Percentiles rank a stretch among this genome's conserved stretches.
Evolutionary conservation across 1,284 basidiomycete species (phyloP).

Genomic region (Chondrostereum purpureum): DNA sequence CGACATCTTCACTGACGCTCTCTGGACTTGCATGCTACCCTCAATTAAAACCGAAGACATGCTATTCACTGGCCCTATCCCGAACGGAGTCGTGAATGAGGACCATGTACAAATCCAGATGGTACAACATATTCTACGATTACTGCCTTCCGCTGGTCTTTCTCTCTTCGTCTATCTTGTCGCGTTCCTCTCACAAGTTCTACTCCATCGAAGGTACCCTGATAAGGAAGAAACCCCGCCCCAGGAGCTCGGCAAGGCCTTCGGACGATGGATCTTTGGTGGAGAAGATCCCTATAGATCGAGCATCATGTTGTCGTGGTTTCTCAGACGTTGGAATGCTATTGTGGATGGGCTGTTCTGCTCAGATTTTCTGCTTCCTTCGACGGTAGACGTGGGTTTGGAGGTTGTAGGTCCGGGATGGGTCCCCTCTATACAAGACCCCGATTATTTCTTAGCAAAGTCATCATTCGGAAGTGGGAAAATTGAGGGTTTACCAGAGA

Average conservation of each 20-base stretch:
- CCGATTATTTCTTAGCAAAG: background rate
- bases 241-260: conserved; percentile 27
- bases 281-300: background rate
- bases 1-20: conserved; percentile 26
- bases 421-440: background rate
- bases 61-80: conserved; percentile 11
- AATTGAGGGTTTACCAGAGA: background rate
- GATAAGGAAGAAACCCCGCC: conserved; percentile 24
- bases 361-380: conserved; percentile 1
- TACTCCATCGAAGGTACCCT: conserved; percentile 14
- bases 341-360: conserved; percentile 12
- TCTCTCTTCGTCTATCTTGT: conserved; percentile 57
- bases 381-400: background rate
- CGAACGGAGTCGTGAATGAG: conserved; percentile 10
- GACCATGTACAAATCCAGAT: conserved; percentile 31
- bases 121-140: conserved; percentile 50
- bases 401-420: too few relatives aligned
- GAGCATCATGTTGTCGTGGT: conserved; percentile 10
- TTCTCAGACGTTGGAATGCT: conserved; percentile 9
- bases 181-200: conserved; percentile 47
- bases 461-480: background rate
- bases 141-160: conserved; percentile 52
- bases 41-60: conserved; percentile 26
- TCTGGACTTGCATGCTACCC: conserved; percentile 46
- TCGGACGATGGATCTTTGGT: conserved; percentile 27